Percentiles rank a stretch among this genome's conserved stretches.
phyloP scores from a whole-genome alignment of 2,329 filamentous ascomycete species.

The Lachnellula cervina region DNA sequence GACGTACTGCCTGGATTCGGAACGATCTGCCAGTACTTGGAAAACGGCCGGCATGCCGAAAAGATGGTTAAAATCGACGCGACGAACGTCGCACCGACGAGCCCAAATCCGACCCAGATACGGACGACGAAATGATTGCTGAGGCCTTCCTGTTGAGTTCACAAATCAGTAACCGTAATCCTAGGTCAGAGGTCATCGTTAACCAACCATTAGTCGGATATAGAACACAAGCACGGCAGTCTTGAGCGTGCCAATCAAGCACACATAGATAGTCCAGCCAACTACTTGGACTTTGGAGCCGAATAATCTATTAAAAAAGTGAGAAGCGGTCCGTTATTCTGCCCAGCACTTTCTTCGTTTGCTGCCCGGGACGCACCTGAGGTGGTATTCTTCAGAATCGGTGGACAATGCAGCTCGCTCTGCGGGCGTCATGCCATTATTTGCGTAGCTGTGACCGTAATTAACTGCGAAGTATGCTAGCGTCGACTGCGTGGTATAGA shows the following conservation, averaged over 20 bases:
- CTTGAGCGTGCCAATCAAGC: slow-evolving; percentile 49
- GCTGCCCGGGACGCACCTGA: slow-evolving; percentile 16
- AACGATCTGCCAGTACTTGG: slow-evolving; percentile 54
- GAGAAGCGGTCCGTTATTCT: slow-evolving; percentile 5
- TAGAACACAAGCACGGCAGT: slow-evolving; percentile 53
- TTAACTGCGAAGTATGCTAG: slow-evolving; percentile 46
- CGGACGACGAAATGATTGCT: slow-evolving; percentile 38
- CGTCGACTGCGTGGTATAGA: slow-evolving; percentile 47
- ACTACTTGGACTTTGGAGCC: slow-evolving; percentile 50
- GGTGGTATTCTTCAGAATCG: slow-evolving; percentile 40
- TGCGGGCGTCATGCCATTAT: slow-evolving; percentile 51
- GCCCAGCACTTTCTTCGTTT: not conserved
- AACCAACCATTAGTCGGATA: slow-evolving; percentile 43
- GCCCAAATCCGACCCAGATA: slow-evolving; percentile 40
- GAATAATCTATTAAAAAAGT: slow-evolving; percentile 36
- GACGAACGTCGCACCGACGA: slow-evolving; percentile 47
- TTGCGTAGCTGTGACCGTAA: slow-evolving; percentile 47
- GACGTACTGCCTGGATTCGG: slow-evolving; percentile 51
- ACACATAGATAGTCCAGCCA: slow-evolving; percentile 50
- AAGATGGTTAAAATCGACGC: slow-evolving; percentile 46
- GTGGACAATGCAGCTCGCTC: slow-evolving; percentile 42
- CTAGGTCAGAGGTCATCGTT: not conserved
- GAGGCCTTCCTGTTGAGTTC: slow-evolving; percentile 27
- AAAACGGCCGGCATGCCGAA: slow-evolving; percentile 46
- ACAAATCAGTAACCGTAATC: not conserved